These are phyloP conservation scores for Soucietia sequanensis DNA, from an alignment of 805 yeast genomes.

Conservation along the genomic window DNA sequence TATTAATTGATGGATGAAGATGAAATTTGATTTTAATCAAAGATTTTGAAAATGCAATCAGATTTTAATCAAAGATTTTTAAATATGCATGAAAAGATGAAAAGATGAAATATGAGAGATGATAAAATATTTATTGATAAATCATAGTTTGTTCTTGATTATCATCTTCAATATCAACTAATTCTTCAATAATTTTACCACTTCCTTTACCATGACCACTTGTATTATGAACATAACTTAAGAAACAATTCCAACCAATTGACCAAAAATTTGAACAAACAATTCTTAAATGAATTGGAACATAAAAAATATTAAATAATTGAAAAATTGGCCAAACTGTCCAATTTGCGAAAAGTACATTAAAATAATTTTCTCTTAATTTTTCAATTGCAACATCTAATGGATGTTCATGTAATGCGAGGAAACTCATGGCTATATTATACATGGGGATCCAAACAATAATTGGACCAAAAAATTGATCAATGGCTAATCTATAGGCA, in stretches of 20 bases:
- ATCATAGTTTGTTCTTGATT: constrained; percentile 35
- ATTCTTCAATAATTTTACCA: constrained; percentile 34
- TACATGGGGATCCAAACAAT: constrained; percentile 44
- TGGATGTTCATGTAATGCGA: constrained; percentile 37
- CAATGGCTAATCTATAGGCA: constrained; percentile 27
- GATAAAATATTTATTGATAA: constrained; percentile 12
- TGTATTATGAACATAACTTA: constrained; percentile 49
- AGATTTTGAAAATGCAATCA: too few relatives aligned
- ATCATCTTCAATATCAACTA: constrained; percentile 39
- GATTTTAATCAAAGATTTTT: too few relatives aligned
- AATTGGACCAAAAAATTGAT: constrained; percentile 37
- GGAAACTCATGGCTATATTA: constrained; percentile 35
- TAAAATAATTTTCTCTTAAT: constrained; percentile 39
- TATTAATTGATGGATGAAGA: too few relatives aligned
- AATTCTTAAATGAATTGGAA: constrained; percentile 39
- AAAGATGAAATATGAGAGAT: neutral
- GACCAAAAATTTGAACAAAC: constrained; percentile 39
- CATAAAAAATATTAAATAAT: constrained; percentile 32
- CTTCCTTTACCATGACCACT: constrained; percentile 38
- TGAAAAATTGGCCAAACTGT: constrained; percentile 43
- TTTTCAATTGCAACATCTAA: constrained; percentile 30
- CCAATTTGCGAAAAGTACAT: constrained; percentile 40
- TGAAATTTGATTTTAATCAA: too few relatives aligned
- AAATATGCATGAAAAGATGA: too few relatives aligned
- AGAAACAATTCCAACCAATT: constrained; percentile 42